phyloP scores from a whole-genome alignment of 768 basidiomycete genomes.

The Tylopilus cervinicoccineus region DNA sequence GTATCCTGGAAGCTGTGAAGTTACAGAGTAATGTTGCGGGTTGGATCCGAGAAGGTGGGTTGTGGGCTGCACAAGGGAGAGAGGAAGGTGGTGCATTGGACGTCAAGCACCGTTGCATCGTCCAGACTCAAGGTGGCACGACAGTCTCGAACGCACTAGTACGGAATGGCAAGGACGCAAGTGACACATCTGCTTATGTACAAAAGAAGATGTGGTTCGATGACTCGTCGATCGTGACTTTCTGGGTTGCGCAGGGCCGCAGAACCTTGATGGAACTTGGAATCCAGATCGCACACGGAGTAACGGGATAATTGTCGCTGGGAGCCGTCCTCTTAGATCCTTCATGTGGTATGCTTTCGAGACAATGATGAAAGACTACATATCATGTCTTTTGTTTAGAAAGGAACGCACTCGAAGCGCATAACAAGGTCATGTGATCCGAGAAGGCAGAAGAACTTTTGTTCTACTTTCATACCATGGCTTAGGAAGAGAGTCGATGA shows the following conservation, averaged over 20 bases:
- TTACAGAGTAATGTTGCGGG: constrained; percentile 59
- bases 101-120: background rate
- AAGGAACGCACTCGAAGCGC: too few species aligned
- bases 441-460: too few species aligned
- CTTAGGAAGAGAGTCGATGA: background rate
- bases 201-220: constrained; percentile 50
- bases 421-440: too few species aligned
- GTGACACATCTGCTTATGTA: constrained; percentile 6
- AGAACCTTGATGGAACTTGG: constrained; percentile 44
- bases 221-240: constrained; percentile 34
- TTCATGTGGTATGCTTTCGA: background rate
- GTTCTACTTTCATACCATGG: background rate
- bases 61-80: constrained; percentile 25
- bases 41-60: constrained; percentile 60
- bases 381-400: background rate
- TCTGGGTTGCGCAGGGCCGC: constrained; percentile 54
- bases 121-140: background rate
- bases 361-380: background rate
- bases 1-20: constrained; percentile 58
- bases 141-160: background rate
- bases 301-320: constrained; percentile 21
- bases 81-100: background rate
- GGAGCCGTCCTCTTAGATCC: background rate
- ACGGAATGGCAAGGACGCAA: constrained; percentile 14
- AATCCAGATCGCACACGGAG: constrained; percentile 45